phyloP scores from a whole-genome alignment of 306 rosid genomes.

The Bauhinia variegata region DNA sequence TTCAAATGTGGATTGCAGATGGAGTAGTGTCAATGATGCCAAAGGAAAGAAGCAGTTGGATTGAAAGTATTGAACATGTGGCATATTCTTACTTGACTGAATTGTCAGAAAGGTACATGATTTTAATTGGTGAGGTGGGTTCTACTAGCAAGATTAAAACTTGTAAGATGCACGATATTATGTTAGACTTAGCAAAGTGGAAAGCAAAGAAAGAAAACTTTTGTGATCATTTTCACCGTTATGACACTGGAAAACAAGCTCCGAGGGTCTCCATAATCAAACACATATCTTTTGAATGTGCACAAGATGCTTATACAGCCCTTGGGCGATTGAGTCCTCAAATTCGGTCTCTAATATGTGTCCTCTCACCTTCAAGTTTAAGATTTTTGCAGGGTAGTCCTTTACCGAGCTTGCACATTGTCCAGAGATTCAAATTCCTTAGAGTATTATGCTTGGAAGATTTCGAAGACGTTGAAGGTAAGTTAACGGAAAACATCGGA shows the following conservation, averaged over 20 bases:
- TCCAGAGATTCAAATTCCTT: background rate
- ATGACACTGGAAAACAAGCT: too few species aligned
- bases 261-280: too few species aligned
- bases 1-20: background rate
- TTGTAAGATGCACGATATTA: too few species aligned
- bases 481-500: background rate
- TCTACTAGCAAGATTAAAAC: background rate
- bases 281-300: too few species aligned
- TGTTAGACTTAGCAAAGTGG: too few species aligned
- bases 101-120: background rate
- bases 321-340: background rate
- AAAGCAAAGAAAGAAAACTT: too few species aligned
- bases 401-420: background rate
- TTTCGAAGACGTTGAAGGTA: rapidly evolving
- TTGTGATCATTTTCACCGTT: too few species aligned
- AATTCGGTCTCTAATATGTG: background rate
- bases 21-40: background rate
- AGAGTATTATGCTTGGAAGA: slow-evolving; percentile 10
- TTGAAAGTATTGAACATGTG: background rate
- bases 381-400: too few species aligned
- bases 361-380: too few species aligned
- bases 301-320: too few species aligned
- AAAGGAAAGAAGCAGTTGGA: background rate
- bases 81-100: background rate
- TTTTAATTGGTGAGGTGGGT: background rate